Conservation (phyloP, 2,329 filamentous ascomycete species). For the Aspergillus sp. region DNA sequence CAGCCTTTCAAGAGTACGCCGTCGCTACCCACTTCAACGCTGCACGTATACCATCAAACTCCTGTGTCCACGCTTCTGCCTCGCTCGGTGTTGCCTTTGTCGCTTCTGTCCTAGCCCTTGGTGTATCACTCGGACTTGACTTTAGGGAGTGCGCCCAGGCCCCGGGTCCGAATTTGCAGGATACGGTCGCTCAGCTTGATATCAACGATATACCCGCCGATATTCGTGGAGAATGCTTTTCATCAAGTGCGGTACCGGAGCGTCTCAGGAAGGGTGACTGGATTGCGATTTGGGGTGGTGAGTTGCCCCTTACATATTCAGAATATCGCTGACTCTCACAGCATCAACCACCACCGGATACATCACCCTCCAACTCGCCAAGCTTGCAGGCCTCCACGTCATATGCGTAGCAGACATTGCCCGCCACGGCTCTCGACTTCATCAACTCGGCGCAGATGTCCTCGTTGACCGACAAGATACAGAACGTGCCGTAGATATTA, state of each 20-base stretch:
- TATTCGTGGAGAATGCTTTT: constrained; percentile 64
- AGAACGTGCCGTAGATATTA: constrained; percentile 64
- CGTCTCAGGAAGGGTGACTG: constrained; percentile 64
- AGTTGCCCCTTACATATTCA: constrained; percentile 20
- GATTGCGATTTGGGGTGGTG: constrained; percentile 72
- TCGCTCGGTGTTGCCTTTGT: constrained; percentile 72
- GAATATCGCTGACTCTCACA: constrained; percentile 25
- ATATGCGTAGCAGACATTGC: constrained; percentile 67
- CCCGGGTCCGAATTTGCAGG: constrained; percentile 61
- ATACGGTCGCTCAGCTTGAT: constrained; percentile 52
- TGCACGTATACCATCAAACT: constrained; percentile 59
- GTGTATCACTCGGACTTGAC: constrained; percentile 69
- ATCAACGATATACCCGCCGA: constrained; percentile 59
- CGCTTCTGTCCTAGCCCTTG: constrained; percentile 66
- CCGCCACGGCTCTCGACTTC: constrained; percentile 63
- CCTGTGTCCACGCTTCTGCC: constrained; percentile 59
- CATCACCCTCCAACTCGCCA: constrained; percentile 67
- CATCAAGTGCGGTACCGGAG: constrained; percentile 54
- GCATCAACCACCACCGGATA: constrained; percentile 70
- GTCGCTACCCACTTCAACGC: constrained; percentile 66
- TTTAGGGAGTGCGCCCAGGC: constrained; percentile 50
- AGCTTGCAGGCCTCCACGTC: constrained; percentile 64
- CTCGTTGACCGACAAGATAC: constrained; percentile 69
- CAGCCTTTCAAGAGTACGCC: constrained; percentile 70
- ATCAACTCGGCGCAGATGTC: constrained; percentile 60